Evolutionary conservation across 2,329 filamentous ascomycete genomes (phyloP).

Genomic region (Taxawa tesnikishii): DNA sequence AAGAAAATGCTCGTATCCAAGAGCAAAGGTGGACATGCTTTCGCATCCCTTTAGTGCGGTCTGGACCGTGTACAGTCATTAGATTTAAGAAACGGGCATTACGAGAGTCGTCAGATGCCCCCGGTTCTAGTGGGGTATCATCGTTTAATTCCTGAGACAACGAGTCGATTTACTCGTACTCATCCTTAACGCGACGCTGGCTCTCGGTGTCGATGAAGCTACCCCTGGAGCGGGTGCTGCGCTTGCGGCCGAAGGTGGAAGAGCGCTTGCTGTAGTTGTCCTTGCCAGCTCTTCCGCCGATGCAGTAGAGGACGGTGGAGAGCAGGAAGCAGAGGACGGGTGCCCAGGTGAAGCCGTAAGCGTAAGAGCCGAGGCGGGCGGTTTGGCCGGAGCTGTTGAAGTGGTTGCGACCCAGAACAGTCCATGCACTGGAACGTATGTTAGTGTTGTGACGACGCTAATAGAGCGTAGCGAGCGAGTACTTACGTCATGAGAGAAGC

Average conservation of each 20-base stretch:
- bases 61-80: neutral
- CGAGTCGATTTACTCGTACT: conserved; percentile 41
- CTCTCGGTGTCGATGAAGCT: conserved; percentile 44
- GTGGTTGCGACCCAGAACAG: conserved; percentile 56
- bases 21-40: no score
- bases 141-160: neutral
- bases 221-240: conserved; percentile 35
- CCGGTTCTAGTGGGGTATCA: neutral
- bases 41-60: no score
- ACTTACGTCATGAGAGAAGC: conserved; percentile 67
- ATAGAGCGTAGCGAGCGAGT: neutral
- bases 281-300: conserved; percentile 42
- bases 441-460: conserved; percentile 10
- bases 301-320: conserved; percentile 54
- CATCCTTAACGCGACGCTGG: conserved; percentile 55
- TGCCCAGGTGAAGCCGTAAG: conserved; percentile 68
- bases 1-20: no score
- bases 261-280: conserved; percentile 25
- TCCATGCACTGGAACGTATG: conserved; percentile 41
- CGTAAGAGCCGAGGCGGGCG: conserved; percentile 53
- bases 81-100: neutral
- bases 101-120: neutral
- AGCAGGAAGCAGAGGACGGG: conserved; percentile 55
- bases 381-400: conserved; percentile 45
- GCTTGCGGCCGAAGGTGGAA: conserved; percentile 37